A percentile compares a stretch with the other conserved stretches of the same genome.
phyloP scores from a whole-genome alignment of 2,329 filamentous ascomycete genomes.

The Fonsecaea monophora region DNA sequence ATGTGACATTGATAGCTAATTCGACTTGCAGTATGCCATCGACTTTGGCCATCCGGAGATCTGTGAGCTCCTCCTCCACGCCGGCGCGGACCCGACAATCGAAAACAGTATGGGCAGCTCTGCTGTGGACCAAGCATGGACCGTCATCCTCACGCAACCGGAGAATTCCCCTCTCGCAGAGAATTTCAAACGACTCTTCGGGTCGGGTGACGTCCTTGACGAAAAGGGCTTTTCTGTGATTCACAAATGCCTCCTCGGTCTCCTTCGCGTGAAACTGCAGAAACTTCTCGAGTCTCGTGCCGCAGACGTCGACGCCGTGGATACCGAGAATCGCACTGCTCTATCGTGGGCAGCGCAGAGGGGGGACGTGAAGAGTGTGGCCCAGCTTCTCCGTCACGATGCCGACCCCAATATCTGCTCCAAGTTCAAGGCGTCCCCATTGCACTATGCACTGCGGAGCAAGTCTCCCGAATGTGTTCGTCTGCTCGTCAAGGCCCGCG shows the following conservation, averaged over 20 bases:
- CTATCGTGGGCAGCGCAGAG: not conserved
- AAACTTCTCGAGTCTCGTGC: not conserved
- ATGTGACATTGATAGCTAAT: not conserved
- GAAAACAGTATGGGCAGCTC: not conserved
- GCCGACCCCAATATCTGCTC: not conserved
- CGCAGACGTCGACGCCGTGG: not conserved
- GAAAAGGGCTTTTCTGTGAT: not conserved
- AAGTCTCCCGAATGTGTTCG: not conserved
- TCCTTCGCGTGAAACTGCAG: not conserved
- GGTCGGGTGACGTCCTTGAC: not conserved
- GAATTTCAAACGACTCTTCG: not conserved
- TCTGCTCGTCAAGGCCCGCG: not conserved
- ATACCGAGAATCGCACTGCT: not conserved
- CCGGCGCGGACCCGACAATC: not conserved
- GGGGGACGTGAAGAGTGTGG: not conserved
- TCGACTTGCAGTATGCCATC: not conserved
- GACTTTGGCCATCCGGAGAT: not conserved
- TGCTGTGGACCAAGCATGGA: not conserved
- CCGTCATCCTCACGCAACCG: not conserved
- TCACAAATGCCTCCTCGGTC: not conserved
- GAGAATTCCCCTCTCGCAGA: not conserved
- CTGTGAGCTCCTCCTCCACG: not conserved
- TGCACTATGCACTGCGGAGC: not conserved
- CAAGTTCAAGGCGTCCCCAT: not conserved
- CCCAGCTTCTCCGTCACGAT: not conserved